These are phyloP conservation scores for Meyerozyma carpophila DNA, from an alignment of 1,139 yeast species.

Conservation along the genomic window DNA sequence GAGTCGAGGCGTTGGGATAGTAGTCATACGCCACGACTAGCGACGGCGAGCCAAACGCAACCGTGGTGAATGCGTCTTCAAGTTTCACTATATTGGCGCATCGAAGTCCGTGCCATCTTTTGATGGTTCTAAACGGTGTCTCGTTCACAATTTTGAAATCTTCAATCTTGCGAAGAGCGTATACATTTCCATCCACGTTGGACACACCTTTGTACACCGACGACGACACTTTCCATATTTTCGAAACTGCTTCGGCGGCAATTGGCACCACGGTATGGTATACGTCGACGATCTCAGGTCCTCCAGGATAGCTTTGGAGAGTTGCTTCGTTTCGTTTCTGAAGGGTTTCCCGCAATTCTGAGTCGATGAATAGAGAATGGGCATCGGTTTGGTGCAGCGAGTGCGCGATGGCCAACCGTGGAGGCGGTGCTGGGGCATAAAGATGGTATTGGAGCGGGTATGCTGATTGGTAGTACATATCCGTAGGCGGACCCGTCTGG, in stretches of 20 bases:
- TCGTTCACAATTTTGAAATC: conserved; percentile 54
- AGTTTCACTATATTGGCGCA: conserved; percentile 63
- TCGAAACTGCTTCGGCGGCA: conserved; percentile 50
- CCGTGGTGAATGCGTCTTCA: conserved; percentile 80
- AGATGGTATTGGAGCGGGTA: conserved; percentile 81
- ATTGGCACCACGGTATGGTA: conserved; percentile 87
- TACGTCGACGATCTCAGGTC: conserved; percentile 74
- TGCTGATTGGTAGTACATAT: conserved; percentile 17
- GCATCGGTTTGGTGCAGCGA: conserved; percentile 68
- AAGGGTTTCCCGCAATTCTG: conserved; percentile 64
- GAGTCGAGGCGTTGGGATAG: conserved; percentile 35
- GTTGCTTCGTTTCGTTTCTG: conserved; percentile 78
- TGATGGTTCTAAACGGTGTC: conserved; percentile 32
- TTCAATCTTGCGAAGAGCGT: conserved; percentile 63
- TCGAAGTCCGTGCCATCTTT: conserved; percentile 46
- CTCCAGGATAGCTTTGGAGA: conserved; percentile 56
- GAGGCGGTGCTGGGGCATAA: conserved; percentile 88
- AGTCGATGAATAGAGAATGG: conserved; percentile 66
- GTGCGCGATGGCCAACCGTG: conserved; percentile 54
- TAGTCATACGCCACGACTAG: conserved; percentile 41
- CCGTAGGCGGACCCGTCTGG: conserved; percentile 10
- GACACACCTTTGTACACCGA: conserved; percentile 77
- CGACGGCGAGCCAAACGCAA: conserved; percentile 74
- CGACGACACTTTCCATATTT: conserved; percentile 56
- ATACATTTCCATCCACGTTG: conserved; percentile 71